Evolutionary conservation across 2,329 filamentous ascomycete genomes (phyloP).

Genomic region (Monosporascus ibericus): DNA sequence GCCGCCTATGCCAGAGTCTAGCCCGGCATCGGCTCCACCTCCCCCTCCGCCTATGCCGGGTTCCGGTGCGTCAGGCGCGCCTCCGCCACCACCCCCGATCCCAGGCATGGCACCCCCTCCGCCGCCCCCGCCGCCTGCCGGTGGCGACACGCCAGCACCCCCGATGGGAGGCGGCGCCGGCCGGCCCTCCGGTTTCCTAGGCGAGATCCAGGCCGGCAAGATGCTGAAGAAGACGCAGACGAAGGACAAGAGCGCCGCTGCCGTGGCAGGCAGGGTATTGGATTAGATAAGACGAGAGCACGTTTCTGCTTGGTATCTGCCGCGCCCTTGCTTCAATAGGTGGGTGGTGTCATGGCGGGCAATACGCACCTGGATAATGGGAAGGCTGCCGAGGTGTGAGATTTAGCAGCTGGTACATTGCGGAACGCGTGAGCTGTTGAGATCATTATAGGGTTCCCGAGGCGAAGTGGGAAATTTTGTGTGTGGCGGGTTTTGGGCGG

Average conservation of each 20-base stretch:
- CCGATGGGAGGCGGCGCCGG: conserved; percentile 38
- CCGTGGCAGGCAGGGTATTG: conserved; percentile 71
- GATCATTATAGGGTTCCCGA: too few relatives aligned
- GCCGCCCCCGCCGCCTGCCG: conserved; percentile 38
- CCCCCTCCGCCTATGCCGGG: conserved; percentile 32
- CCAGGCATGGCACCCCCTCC: conserved; percentile 35
- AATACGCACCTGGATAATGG: too few relatives aligned
- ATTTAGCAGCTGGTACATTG: too few relatives aligned
- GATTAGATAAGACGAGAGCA: conserved; percentile 27
- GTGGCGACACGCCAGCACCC: conserved; percentile 38
- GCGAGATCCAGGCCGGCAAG: conserved; percentile 76
- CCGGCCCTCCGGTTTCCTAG: conserved; percentile 61
- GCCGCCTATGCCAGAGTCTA: conserved; percentile 31
- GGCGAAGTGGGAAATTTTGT: too few relatives aligned
- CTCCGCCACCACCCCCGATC: conserved; percentile 37
- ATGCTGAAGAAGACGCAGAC: conserved; percentile 82
- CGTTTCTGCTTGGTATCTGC: not conserved
- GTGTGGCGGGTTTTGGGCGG: too few relatives aligned
- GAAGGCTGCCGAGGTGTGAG: too few relatives aligned
- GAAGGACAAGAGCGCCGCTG: conserved; percentile 72
- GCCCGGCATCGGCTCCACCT: conserved; percentile 23
- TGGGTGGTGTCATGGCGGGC: not conserved
- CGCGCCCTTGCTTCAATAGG: not conserved
- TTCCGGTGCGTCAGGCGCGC: conserved; percentile 30
- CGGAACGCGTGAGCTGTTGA: too few relatives aligned